Base-by-base conservation (phyloP, 2,329 filamentous ascomycete species). In the Coleophoma crateriformis region DNA sequence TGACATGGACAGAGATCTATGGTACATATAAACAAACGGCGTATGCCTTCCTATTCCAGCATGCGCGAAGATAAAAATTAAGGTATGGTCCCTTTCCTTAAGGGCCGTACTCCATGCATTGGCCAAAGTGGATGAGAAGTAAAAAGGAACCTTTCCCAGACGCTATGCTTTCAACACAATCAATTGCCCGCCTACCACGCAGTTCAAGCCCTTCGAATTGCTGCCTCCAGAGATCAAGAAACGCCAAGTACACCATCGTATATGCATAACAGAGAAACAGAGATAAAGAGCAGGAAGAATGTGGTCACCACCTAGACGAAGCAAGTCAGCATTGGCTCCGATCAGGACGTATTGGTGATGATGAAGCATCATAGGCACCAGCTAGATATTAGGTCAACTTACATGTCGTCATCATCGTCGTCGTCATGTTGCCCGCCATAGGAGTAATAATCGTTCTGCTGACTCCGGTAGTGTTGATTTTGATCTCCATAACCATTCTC, bases 161-260 rank as follows among this genome's bases (percentile, higher is more conserved):
- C 61, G 61, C 62, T 64, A 63, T 64, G 62, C 62, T 62, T 58
- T 54, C 59, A 60, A 61, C 48, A 27, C 27, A 52, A 59, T 49
- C 52, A 53, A 50, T 49, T 48, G 50, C 53, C 57, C 46, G 46
- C 35, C 51, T 38, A 6, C 27, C 27, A 7, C 35, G 13, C 35
- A 38, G 15, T 14, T 38, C 51, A 49, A 44, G 41, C 42, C 33
- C 27, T 49, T 34, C 43, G 17, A 48, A 33, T 38, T 17, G 35
- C 49, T 48, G 47, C 53, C 54, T 52, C 59, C 53, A 50, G 43
- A 52, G 41, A 43, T 44, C 44, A 54, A 52, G 52, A 27, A 59
- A 56, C 60, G 54, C 62, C 61, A 13, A 27, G 46, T 56, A 61
- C 63, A 62, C 62, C 63, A 60, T 60, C 61, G 51, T 62, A 58